Conservation (phyloP, 1,284 basidiomycete genomes). For the Cryptococcus neoformans region DNA sequence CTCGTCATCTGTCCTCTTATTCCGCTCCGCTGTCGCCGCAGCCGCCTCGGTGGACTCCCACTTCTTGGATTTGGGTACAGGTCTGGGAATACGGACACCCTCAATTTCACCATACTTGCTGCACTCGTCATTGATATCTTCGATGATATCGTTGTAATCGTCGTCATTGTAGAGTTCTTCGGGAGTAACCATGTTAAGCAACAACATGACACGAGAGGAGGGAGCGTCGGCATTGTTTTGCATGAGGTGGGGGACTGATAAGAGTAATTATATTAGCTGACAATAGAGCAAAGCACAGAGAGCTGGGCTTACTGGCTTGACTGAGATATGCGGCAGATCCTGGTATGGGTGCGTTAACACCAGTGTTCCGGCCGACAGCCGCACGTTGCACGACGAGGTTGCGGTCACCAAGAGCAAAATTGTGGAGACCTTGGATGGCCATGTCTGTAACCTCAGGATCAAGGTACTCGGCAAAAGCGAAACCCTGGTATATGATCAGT, state of each 20-base stretch:
- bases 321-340: slow-evolving; percentile 44
- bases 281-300: background rate
- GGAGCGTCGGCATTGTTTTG: slow-evolving; percentile 60
- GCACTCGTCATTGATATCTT: slow-evolving; percentile 94
- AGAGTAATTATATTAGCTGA: slow-evolving; percentile 19
- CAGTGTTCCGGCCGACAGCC: slow-evolving; percentile 45
- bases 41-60: slow-evolving; percentile 67
- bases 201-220: slow-evolving; percentile 75
- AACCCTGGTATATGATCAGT: slow-evolving; percentile 58
- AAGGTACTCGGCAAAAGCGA: slow-evolving; percentile 98
- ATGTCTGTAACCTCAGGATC: slow-evolving; percentile 87
- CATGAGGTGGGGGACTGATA: slow-evolving; percentile 74
- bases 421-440: slow-evolving; percentile 93
- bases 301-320: slow-evolving; percentile 16
- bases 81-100: slow-evolving; percentile 84
- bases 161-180: slow-evolving; percentile 89
- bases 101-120: slow-evolving; percentile 75
- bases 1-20: slow-evolving; percentile 67
- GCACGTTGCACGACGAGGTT: slow-evolving; percentile 95
- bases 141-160: slow-evolving; percentile 90
- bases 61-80: slow-evolving; percentile 68
- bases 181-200: slow-evolving; percentile 98
- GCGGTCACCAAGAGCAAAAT: slow-evolving; percentile 97
- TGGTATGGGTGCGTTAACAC: slow-evolving; percentile 23
- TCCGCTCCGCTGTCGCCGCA: slow-evolving; percentile 54